A percentile compares a stretch with the other conserved stretches of the same genome.
Evolutionary conservation across 2,329 filamentous ascomycete genomes (phyloP).

Genomic region (Alternaria conjuncta): DNA sequence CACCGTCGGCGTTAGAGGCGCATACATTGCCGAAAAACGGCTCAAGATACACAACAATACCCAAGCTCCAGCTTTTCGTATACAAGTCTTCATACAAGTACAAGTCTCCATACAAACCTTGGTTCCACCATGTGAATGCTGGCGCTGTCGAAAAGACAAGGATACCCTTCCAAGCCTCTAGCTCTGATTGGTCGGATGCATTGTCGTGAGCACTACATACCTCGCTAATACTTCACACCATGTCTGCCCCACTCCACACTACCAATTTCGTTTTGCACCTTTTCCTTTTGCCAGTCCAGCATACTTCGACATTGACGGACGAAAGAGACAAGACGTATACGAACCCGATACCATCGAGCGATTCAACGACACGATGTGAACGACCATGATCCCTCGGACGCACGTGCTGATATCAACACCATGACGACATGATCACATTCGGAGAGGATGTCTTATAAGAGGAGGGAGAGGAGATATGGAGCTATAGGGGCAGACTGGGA

Average conservation of each 20-base stretch:
- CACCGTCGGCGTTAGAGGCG: constrained; percentile 17
- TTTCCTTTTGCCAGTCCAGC: background rate
- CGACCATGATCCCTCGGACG: too few relatives aligned
- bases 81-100: background rate
- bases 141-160: background rate
- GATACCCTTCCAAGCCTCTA: background rate
- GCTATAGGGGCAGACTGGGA: background rate
- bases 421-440: background rate
- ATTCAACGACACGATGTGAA: background rate
- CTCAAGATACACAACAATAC: constrained; percentile 26
- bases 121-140: background rate
- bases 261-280: constrained; percentile 3
- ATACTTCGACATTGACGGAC: too few relatives aligned
- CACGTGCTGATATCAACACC: background rate
- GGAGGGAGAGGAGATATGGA: background rate
- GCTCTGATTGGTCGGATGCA: background rate
- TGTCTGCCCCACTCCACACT: constrained; percentile 9
- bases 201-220: background rate
- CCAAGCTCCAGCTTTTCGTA: constrained; percentile 12
- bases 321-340: too few relatives aligned
- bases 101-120: background rate
- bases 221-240: constrained; percentile 11
- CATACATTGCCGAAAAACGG: background rate
- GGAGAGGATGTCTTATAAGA: background rate
- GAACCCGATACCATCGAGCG: background rate